Percentiles rank a stretch among this genome's conserved stretches.
phyloP scores from a whole-genome alignment of 2,329 filamentous ascomycete genomes.

The Huntiella abstrusa region DNA sequence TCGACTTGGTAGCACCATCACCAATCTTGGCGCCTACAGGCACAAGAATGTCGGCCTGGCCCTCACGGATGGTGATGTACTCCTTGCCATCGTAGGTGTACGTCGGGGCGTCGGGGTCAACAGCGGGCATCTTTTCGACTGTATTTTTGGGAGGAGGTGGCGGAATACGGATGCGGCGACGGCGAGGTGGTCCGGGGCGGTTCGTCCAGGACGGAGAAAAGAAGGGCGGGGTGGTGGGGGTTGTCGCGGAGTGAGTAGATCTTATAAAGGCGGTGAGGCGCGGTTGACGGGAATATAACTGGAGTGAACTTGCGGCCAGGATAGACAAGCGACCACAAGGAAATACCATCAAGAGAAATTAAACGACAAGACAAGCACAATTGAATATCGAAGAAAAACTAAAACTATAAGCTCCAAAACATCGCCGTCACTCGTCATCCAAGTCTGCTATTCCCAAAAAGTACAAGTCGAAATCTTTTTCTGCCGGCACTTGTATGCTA shows the following conservation, averaged over 20 bases:
- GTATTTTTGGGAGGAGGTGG: not conserved
- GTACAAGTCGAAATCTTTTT: conserved; percentile 8
- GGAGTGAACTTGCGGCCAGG: not conserved
- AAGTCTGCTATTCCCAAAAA: too few relatives aligned
- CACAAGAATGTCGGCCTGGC: conserved; percentile 37
- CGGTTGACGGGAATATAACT: not conserved
- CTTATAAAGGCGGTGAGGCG: not conserved
- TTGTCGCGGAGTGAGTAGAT: not conserved
- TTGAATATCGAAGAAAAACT: not conserved
- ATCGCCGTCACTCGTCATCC: too few relatives aligned
- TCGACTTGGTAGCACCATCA: conserved; percentile 43
- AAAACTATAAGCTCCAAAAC: not conserved
- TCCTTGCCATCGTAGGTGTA: conserved; percentile 24
- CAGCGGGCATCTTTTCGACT: conserved; percentile 3
- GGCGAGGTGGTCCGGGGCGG: not conserved
- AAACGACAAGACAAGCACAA: too few relatives aligned
- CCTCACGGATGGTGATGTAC: conserved; percentile 34
- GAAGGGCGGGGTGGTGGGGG: not conserved
- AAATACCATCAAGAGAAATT: not conserved
- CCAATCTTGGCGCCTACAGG: conserved; percentile 27
- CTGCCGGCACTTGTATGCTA: conserved; percentile 5
- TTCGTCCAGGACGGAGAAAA: not conserved
- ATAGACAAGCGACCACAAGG: not conserved
- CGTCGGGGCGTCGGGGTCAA: conserved; percentile 7
- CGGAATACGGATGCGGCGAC: not conserved